Conservation (phyloP, 257 asterid genomes). For the Eucommia ulmoides region DNA sequence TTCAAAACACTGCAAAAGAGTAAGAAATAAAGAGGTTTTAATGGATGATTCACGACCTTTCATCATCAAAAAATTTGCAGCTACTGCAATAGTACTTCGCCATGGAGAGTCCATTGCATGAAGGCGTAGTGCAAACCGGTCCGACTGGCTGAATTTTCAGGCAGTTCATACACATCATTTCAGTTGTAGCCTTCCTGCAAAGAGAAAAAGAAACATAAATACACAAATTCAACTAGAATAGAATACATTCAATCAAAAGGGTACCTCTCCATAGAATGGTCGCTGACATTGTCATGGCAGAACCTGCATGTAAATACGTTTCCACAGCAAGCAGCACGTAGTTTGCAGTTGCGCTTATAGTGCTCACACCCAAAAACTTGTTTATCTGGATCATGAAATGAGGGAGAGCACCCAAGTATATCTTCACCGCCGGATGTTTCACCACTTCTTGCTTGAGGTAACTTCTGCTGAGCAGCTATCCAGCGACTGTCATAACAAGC, state of each 20-base stretch:
- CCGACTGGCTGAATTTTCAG: constrained; percentile 79
- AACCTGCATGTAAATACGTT: constrained; percentile 80
- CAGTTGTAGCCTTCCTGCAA: constrained; percentile 90
- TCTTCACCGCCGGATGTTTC: constrained; percentile 41
- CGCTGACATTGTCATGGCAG: constrained; percentile 96
- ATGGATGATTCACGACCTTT: constrained; percentile 33
- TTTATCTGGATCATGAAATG: constrained; percentile 73
- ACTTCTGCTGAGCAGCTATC: constrained; percentile 95
- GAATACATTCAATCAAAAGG: constrained; percentile 1
- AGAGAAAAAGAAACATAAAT: constrained; percentile 5
- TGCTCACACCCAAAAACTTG: constrained; percentile 80
- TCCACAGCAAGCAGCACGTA: constrained; percentile 95
- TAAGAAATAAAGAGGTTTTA: not conserved
- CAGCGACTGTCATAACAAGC: constrained; percentile 44
- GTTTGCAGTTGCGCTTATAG: constrained; percentile 93
- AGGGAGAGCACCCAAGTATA: constrained; percentile 56
- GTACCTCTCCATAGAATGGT: constrained; percentile 97
- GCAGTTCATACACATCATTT: constrained; percentile 97
- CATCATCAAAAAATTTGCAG: constrained; percentile 94
- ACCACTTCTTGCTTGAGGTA: constrained; percentile 41
- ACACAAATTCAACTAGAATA: constrained; percentile 1
- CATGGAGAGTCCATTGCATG: constrained; percentile 73
- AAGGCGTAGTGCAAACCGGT: constrained; percentile 60
- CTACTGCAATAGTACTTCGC: constrained; percentile 92
- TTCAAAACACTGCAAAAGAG: too few species aligned